Base-by-base conservation (phyloP, 257 asterid genomes). In the Solanum ossicruentum region DNA sequence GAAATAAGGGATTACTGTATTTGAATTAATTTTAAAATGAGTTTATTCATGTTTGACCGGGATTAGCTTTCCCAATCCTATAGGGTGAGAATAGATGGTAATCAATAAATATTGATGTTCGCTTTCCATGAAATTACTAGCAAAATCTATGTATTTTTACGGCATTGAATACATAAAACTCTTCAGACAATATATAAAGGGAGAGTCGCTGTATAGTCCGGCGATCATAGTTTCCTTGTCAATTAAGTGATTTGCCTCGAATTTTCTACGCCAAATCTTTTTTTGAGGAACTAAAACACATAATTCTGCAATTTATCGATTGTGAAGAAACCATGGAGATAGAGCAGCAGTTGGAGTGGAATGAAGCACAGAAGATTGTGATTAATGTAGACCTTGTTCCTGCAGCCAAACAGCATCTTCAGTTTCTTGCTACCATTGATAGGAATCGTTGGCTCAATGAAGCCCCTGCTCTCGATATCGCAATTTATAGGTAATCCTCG, bases 401-500 rank as follows among this genome's bases (percentile, higher is more conserved):
- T 8, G 98, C 98, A 0, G 98, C 98, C 23, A 89, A 90, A 86
- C 86, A 80, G n/a, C 98, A 97, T 56, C 94, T 97, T 81, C 85
- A 86, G 83, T 97, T 97, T 88, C 98, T 97, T 13, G 97, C 93
- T 0, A 93, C 94, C 3, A 91, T 95, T 86, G 99, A 97, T 86
- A 87, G 96, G 87, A 93, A 91, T 84, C 98, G 99, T 26, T 94
- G 98, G 96, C 93, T 97, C 84, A 90, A 90, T 87, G 94, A 94
- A 39, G 94, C 92, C 69, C 92, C 91, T 16, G 94, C 88, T 56
- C 90, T 95, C 6, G 88, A 92, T 45, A 83, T 83, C 83, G 98
- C 99, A 21, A 93, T 96, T 81, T 87, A 93, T 89, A 94, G 98
- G 99, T 86, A 87, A 49, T 78, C 23, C 82, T 65, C 10, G 54